Evolutionary conservation across 164 flowering plant species (phyloP), one percentile per base, ranked within the genome.

Genomic region (Houttuynia cordata): DNA sequence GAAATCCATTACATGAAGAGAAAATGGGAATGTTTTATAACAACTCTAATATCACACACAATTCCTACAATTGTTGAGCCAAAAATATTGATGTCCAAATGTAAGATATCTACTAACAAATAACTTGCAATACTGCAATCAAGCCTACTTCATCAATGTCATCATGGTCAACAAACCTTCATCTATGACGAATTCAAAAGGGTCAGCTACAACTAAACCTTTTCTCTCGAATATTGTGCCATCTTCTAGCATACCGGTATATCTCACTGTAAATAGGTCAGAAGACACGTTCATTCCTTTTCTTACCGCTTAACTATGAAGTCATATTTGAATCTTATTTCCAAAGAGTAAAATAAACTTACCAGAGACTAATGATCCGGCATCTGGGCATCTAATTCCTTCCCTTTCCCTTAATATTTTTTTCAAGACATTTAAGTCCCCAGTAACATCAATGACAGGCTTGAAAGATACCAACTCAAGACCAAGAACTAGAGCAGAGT

Each of bases 381-480:
- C 87, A 61, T 60, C 70, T 3, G 87, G 82, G 39, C 62, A 68
- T 25, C 73, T 77, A 53, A 68, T 68, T 21, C 82, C 80, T 60
- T 74, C 74, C 10, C 87, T 84, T 23, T 55, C 71, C 62, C 56
- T 72, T 12, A 60, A 51, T 1, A 78, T 71, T 71, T 78, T 80
- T 71, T 55, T 82, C 78, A 6, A 63, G 2, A 82, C 76, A 51
- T 69, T 78, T 56, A 57, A 67, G 60, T 82, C 82, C 7, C 72
- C 78, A 0, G 72, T 64, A 49, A 80, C 64, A 72, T 76, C 67
- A 51, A 69, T 53, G 37, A 82, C 79, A 37, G 67, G 76, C 55
- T 80, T 82, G 75, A 80, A 78, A 1, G 86, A 80, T 7, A 80
- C 47, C 45, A 82, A 64, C 68, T 82, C 78, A 58, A 82, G 64